These are phyloP conservation scores for Polyporus arcularius DNA, from an alignment of 768 basidiomycete genomes.

Conservation along the genomic window DNA sequence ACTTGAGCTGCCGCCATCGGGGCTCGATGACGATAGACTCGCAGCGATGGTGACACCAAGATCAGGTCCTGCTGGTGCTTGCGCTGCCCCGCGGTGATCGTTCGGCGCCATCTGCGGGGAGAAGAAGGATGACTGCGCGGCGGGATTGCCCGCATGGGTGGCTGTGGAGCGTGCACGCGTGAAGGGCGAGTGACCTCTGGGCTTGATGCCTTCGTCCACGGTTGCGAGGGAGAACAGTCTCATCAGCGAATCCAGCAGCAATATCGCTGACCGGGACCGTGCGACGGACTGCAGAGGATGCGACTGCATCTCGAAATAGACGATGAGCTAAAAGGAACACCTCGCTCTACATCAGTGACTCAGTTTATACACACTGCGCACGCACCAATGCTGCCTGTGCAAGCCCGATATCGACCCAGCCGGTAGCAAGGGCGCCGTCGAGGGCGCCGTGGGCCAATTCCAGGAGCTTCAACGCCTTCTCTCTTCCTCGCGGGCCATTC, in stretches of 20 bases:
- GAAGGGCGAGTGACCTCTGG: constrained; percentile 43
- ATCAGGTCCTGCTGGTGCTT: too few species aligned
- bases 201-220: constrained; percentile 59
- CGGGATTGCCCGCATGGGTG: constrained; percentile 34
- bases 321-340: constrained; percentile 62
- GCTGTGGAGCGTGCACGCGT: constrained; percentile 35
- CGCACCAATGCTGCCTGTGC: constrained; percentile 65
- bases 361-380: not conserved
- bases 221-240: constrained; percentile 55
- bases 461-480: constrained; percentile 57
- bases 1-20: too few species aligned
- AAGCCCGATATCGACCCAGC: constrained; percentile 72
- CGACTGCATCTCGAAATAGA: constrained; percentile 70
- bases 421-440: constrained; percentile 68
- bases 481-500: constrained; percentile 47
- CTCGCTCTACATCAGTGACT: too few species aligned
- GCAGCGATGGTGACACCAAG: too few species aligned
- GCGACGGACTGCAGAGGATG: constrained; percentile 59
- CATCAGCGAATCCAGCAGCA: constrained; percentile 68
- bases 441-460: constrained; percentile 70
- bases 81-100: too few species aligned
- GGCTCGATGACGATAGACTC: too few species aligned
- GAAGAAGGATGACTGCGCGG: not conserved
- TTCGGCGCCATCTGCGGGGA: too few species aligned
- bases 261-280: constrained; percentile 57